phyloP scores from a whole-genome alignment of 768 basidiomycete species.

The Rhodocollybia butyracea region DNA sequence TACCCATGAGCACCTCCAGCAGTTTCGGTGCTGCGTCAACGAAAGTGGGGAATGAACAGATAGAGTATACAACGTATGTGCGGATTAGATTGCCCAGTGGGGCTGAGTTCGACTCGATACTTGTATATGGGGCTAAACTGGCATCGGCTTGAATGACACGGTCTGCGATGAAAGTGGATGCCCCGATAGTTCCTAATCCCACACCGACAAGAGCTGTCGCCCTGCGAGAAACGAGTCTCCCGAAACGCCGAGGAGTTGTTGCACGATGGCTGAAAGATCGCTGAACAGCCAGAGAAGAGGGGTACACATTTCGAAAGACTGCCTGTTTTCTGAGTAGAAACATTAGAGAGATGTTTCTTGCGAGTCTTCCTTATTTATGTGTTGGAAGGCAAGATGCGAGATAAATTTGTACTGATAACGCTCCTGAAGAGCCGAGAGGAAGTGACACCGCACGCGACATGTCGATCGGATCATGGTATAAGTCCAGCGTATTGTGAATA shows the following conservation, averaged over 20 bases:
- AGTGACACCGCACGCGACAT: no score
- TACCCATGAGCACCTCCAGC: slow-evolving; percentile 45
- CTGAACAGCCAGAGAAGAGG: background rate
- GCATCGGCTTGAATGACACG: background rate
- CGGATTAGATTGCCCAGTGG: slow-evolving; percentile 49
- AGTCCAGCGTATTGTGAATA: no score
- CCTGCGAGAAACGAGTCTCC: background rate
- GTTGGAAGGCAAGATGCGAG: no score
- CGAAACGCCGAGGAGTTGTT: background rate
- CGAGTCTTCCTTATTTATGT: background rate
- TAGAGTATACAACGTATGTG: slow-evolving; percentile 77
- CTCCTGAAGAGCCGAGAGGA: no score
- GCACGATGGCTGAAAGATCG: background rate
- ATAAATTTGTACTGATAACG: no score
- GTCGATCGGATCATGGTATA: no score
- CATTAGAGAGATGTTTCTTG: background rate
- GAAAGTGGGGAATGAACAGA: slow-evolving; percentile 72
- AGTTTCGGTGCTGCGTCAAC: slow-evolving; percentile 74
- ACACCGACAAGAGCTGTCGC: background rate
- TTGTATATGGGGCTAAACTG: background rate
- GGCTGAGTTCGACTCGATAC: background rate
- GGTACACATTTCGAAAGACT: background rate
- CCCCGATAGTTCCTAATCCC: background rate
- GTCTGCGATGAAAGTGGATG: background rate
- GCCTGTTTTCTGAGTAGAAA: background rate